A percentile compares a stretch with the other conserved stretches of the same genome.
phyloP scores from a whole-genome alignment of 2,329 filamentous ascomycete species.

The Fusarium sp. region DNA sequence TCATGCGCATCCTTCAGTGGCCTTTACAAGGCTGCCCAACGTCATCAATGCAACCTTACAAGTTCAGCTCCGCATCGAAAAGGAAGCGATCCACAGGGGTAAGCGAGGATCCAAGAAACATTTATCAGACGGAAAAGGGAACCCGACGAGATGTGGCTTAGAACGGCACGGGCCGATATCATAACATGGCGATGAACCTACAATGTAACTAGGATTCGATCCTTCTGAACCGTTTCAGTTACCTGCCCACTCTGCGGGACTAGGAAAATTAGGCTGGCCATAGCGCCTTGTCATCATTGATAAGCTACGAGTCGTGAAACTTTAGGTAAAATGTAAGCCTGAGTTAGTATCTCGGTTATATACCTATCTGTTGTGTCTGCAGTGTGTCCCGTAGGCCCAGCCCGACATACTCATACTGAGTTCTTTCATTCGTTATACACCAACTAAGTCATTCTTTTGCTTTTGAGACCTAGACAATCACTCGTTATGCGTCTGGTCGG shows the following conservation, averaged over 20 bases:
- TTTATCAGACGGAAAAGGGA: not conserved
- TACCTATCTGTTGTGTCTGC: not conserved
- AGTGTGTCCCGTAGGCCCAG: not conserved
- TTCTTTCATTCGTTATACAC: not conserved
- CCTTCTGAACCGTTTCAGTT: conserved; percentile 6
- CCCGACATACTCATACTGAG: not conserved
- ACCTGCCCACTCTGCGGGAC: not conserved
- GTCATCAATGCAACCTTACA: not conserved
- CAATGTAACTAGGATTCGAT: not conserved
- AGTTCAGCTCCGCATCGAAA: not conserved
- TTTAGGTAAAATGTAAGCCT: no score
- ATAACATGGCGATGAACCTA: not conserved
- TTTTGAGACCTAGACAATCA: not conserved
- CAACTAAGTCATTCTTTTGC: conserved; percentile 3
- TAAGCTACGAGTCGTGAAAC: no score
- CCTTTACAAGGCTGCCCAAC: not conserved
- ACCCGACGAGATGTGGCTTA: not conserved
- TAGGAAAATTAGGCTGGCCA: not conserved
- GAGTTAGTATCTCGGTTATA: not conserved
- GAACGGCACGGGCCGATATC: not conserved
- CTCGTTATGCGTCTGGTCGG: conserved; percentile 13
- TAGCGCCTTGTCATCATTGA: not conserved
- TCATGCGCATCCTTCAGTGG: not conserved
- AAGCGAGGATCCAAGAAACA: not conserved
- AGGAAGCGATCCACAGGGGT: not conserved